phyloP scores from a whole-genome alignment of 495 filamentous ascomycete species.

The Penicillium ochrochloron region DNA sequence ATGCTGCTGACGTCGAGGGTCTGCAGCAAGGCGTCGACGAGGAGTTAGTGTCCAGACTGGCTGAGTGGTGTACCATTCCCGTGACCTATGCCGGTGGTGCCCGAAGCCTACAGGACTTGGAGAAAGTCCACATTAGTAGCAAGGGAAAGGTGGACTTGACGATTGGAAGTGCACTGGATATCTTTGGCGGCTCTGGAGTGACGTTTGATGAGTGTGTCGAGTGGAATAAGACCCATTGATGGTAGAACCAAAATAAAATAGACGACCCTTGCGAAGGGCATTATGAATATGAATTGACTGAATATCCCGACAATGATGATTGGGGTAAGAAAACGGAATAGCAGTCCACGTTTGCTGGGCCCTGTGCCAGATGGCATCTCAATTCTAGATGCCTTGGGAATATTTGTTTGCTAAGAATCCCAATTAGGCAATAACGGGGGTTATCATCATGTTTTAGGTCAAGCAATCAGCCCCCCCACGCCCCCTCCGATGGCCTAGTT shows the following conservation, averaged over 20 bases:
- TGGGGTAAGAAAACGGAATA: too few relatives aligned
- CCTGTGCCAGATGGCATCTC: too few relatives aligned
- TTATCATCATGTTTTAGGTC: too few relatives aligned
- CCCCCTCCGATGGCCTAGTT: too few relatives aligned
- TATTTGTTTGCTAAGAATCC: too few relatives aligned
- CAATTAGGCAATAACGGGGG: too few relatives aligned
- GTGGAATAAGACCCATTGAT: constrained; percentile 69
- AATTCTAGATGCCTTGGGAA: too few relatives aligned
- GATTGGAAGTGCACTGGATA: constrained; percentile 93
- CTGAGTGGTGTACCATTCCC: constrained; percentile 85
- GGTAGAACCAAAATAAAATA: constrained; percentile 6
- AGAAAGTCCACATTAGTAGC: constrained; percentile 76
- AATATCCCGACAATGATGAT: not conserved
- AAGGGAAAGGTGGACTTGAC: constrained; percentile 86
- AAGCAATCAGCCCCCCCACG: too few relatives aligned
- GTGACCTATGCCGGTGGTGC: constrained; percentile 96
- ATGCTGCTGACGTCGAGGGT: constrained; percentile 98
- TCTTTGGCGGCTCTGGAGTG: constrained; percentile 87
- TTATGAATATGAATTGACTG: constrained; percentile 1
- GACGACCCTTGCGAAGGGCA: constrained; percentile 2
- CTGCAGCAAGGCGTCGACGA: constrained; percentile 90
- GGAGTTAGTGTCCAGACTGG: constrained; percentile 73
- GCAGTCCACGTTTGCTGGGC: too few relatives aligned
- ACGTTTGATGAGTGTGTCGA: constrained; percentile 84
- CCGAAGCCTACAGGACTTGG: constrained; percentile 77